Evolutionary conservation across 2,329 filamentous ascomycete genomes (phyloP), one percentile per base, ranked within the genome.

Genomic region (Aspergillus clavatus): DNA sequence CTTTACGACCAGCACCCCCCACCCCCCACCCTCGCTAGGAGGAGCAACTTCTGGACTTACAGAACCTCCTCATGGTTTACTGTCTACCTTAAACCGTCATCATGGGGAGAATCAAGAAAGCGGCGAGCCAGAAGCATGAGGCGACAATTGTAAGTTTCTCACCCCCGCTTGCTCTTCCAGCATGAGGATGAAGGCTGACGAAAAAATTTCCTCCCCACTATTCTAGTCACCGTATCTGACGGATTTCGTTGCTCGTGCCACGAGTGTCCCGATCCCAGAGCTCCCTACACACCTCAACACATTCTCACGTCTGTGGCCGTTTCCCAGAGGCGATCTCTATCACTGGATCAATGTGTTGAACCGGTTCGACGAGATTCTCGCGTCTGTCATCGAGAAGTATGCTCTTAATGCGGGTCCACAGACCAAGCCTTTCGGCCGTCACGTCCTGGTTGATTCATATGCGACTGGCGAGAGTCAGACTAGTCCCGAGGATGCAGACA

Each of bases 321-420:
- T 97, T 62, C 91, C 91, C 29, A 82, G 91, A 66, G 94, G 93
- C 49, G 93, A 98, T 66, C 75, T 97, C 23, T 97, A 97, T 66
- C 91, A 98, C 75, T 98, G 94, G 94, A 96, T 98, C 55, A 84
- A 87, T 22, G 79, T 95, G 19, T 73, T 98, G 48, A 95, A 98
- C 68, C 84, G 89, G 46, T 97, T 98, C 68, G 93, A 98, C 69
- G 81, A 80, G 60, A 83, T 97, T 53, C 74, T 98, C 31, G 88
- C 95, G 58, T 75, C 81, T 29, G 89, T 95, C 65, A 89, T 84
- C 67, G 77, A 80, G 45, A 83, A 82, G 53, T 98, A 98, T 71
- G 82, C 82, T 50, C 75, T 98, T 45, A 81, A 82, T 50, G 79
- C 85, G 47, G 89, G 88, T 0, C 89, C 89, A 2, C 94, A 98